Percentiles rank a stretch among this genome's conserved stretches.
These are phyloP conservation scores for Oryza glumipatula DNA, from an alignment of 176 grass and related monocot species.

Conservation along the genomic window DNA sequence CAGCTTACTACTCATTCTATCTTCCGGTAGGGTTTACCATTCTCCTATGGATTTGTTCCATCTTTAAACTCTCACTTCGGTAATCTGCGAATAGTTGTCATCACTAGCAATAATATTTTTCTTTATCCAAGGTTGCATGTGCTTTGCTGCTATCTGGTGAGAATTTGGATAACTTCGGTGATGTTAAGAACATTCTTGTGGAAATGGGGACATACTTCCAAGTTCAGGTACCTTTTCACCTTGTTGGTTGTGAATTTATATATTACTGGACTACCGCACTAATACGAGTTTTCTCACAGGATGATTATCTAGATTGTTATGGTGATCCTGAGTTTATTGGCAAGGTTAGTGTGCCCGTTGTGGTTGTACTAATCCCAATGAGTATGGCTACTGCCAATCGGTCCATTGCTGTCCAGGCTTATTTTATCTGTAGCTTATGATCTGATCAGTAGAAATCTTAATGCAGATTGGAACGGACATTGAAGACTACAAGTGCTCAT, in stretches of 20 bases:
- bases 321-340: slow-evolving; percentile 92
- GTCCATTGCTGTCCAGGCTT: neutral
- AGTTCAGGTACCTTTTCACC: slow-evolving; percentile 67
- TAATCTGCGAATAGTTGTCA: neutral
- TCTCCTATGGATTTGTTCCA: neutral
- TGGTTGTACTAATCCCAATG: neutral
- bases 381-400: neutral
- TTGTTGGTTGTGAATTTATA: neutral
- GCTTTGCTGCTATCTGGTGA: slow-evolving; percentile 80
- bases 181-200: slow-evolving; percentile 92
- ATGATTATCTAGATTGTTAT: slow-evolving; percentile 98
- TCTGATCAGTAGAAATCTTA: slow-evolving; percentile 39
- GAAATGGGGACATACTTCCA: slow-evolving; percentile 99
- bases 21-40: slow-evolving; percentile 67
- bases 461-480: slow-evolving; percentile 96
- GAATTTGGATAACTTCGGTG: slow-evolving; percentile 80
- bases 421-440: slow-evolving; percentile 26
- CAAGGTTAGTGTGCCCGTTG: slow-evolving; percentile 57
- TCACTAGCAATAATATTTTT: slow-evolving; percentile 21
- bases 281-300: slow-evolving; percentile 49
- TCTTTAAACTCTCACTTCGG: neutral
- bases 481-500: slow-evolving; percentile 96
- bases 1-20: slow-evolving; percentile 98
- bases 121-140: slow-evolving; percentile 80
- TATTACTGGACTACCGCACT: slow-evolving; percentile 33